Percentiles rank a stretch among this genome's conserved stretches.
These are phyloP conservation scores for Pogostemon cablin DNA, from an alignment of 257 asterid species.

Conservation along the genomic window DNA sequence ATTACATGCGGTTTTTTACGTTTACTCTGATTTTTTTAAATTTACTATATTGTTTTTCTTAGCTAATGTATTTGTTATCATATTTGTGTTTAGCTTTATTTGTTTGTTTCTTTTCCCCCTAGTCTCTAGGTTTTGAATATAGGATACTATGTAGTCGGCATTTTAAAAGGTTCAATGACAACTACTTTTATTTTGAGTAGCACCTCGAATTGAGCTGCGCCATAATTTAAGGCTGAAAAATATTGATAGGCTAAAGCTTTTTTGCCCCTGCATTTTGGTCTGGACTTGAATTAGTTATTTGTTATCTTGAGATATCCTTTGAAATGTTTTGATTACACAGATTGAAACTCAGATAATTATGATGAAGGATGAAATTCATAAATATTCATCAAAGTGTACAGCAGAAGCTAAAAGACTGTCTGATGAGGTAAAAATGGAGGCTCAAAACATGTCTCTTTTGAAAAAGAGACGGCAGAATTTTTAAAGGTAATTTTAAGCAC, in stretches of 20 bases:
- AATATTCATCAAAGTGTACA: slow-evolving; percentile 56
- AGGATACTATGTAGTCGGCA: neutral
- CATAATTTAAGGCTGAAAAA: neutral
- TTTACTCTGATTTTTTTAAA: neutral
- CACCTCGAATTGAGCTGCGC: neutral
- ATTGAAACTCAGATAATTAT: slow-evolving; percentile 57
- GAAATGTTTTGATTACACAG: slow-evolving; percentile 40
- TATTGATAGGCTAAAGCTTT: slow-evolving; percentile 1
- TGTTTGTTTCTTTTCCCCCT: neutral
- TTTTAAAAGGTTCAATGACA: neutral
- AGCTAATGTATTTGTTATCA: neutral
- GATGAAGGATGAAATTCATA: slow-evolving; percentile 57
- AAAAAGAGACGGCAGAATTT: slow-evolving; percentile 68
- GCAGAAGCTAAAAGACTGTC: slow-evolving; percentile 63
- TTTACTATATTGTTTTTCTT: slow-evolving; percentile 4
- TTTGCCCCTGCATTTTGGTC: neutral
- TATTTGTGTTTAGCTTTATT: slow-evolving; percentile 4
- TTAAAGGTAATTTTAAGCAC: slow-evolving; percentile 49
- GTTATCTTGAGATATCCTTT: slow-evolving; percentile 5
- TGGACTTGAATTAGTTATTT: neutral
- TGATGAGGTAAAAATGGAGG: slow-evolving; percentile 64
- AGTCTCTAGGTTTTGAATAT: neutral
- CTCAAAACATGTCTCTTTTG: slow-evolving; percentile 47
- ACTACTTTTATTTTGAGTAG: neutral
- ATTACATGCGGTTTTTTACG: neutral